A percentile compares a stretch with the other conserved stretches of the same genome.
These are phyloP conservation scores for Pilaira anomala DNA, from an alignment of 192 early-diverging fungal genomes.

Conservation along the genomic window DNA sequence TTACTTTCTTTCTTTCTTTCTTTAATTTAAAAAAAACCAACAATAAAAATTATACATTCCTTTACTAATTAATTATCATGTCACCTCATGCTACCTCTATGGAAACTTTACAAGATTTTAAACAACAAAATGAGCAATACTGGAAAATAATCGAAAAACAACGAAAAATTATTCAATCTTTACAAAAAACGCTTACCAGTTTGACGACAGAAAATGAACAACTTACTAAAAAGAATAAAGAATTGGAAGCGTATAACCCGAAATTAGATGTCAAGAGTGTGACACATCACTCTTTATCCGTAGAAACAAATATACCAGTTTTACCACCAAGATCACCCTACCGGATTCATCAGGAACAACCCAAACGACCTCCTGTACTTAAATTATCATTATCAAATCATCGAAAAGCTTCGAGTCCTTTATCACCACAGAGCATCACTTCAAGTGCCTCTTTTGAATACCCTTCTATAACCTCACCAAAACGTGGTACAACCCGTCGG, in stretches of 20 bases:
- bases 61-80: no score
- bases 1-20: no score
- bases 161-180: slow-evolving; percentile 76
- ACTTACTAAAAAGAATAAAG: slow-evolving; percentile 12
- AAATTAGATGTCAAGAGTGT: not conserved
- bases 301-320: slow-evolving; percentile 7
- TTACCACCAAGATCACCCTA: slow-evolving; percentile 34
- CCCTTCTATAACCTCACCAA: not conserved
- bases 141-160: slow-evolving; percentile 93
- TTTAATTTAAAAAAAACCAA: no score
- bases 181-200: slow-evolving; percentile 62
- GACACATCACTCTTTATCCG: not conserved
- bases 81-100: no score
- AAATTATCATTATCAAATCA: slow-evolving; percentile 13
- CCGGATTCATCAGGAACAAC: slow-evolving; percentile 9
- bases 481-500: not conserved
- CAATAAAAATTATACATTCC: no score
- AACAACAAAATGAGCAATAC: slow-evolving; percentile 74
- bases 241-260: not conserved
- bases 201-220: slow-evolving; percentile 41
- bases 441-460: not conserved
- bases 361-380: slow-evolving; percentile 11
- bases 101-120: not conserved
- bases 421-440: not conserved
- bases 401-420: not conserved